A percentile compares a stretch with the other conserved stretches of the same genome.
These are phyloP conservation scores for Xylariaceae sp. DNA, from an alignment of 2,329 filamentous ascomycete species.

Conservation along the genomic window DNA sequence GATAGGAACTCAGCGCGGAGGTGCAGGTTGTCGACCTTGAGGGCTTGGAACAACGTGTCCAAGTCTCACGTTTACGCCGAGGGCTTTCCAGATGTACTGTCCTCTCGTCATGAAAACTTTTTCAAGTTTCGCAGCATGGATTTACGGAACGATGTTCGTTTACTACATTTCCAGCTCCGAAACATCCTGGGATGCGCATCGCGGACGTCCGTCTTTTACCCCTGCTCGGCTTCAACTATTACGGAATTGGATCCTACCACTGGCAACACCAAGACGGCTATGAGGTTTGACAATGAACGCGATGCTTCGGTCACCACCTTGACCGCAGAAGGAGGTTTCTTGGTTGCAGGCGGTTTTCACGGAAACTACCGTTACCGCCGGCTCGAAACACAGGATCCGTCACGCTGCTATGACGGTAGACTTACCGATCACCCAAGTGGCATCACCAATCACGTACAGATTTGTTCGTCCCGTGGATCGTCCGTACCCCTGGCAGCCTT, in stretches of 20 bases:
- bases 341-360: constrained; percentile 55
- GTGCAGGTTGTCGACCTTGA: constrained; percentile 45
- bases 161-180: constrained; percentile 63
- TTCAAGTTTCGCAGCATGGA: constrained; percentile 56
- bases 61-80: constrained; percentile 40
- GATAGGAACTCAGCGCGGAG: constrained; percentile 45
- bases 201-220: constrained; percentile 53
- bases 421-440: constrained; percentile 46
- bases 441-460: constrained; percentile 61
- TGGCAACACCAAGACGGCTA: constrained; percentile 39
- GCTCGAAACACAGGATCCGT: constrained; percentile 38
- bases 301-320: constrained; percentile 46
- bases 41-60: constrained; percentile 52
- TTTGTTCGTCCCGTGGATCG: constrained; percentile 50
- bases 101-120: constrained; percentile 43
- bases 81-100: constrained; percentile 29
- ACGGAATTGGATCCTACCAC: constrained; percentile 49
- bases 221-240: constrained; percentile 42
- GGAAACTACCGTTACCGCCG: constrained; percentile 50
- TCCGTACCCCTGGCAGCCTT: constrained; percentile 52
- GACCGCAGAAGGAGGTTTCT: constrained; percentile 47
- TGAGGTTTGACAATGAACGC: constrained; percentile 39
- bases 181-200: constrained; percentile 56
- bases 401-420: constrained; percentile 38
- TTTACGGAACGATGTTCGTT: constrained; percentile 46